Evolutionary conservation across 352 stramenopile genomes (phyloP).

Genomic region (Phytopythium boreale): DNA sequence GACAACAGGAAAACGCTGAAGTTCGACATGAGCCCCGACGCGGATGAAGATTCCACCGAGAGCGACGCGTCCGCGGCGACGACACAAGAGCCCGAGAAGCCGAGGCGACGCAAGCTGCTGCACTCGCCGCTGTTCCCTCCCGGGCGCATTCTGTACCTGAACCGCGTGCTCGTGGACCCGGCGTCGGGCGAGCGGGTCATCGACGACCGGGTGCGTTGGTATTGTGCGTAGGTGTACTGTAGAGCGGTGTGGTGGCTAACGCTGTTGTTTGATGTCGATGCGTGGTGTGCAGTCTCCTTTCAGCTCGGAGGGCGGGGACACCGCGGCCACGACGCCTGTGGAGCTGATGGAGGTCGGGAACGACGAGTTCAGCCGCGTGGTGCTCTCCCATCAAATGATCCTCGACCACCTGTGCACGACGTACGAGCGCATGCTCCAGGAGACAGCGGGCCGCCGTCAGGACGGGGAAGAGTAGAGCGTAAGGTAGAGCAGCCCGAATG

Average conservation of each 20-base stretch:
- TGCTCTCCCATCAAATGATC: conserved; percentile 83
- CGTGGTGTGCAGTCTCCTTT: background rate
- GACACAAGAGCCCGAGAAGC: background rate
- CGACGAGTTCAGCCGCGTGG: conserved; percentile 66
- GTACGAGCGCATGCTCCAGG: conserved; percentile 65
- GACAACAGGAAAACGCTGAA: conserved; percentile 1
- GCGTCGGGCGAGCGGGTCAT: conserved; percentile 6
- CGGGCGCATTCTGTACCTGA: conserved; percentile 69
- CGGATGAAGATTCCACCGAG: background rate
- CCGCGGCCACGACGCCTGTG: conserved; percentile 10
- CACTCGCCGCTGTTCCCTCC: conserved; percentile 69
- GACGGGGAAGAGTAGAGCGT: background rate
- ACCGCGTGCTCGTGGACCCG: conserved; percentile 24
- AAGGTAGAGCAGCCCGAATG: background rate
- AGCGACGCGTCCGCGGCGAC: background rate
- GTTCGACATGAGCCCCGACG: background rate
- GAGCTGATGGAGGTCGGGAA: conserved; percentile 64
- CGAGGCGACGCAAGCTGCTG: conserved; percentile 13
- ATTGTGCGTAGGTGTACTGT: background rate
- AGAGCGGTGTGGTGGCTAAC: background rate
- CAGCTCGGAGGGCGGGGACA: background rate
- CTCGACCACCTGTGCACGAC: conserved; percentile 83
- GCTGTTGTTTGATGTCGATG: background rate
- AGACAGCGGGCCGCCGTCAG: background rate
- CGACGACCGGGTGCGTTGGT: conserved; percentile 2